Evolutionary conservation across 164 flowering plant genomes (phyloP).

Genomic region (Chimonanthus praecox): DNA sequence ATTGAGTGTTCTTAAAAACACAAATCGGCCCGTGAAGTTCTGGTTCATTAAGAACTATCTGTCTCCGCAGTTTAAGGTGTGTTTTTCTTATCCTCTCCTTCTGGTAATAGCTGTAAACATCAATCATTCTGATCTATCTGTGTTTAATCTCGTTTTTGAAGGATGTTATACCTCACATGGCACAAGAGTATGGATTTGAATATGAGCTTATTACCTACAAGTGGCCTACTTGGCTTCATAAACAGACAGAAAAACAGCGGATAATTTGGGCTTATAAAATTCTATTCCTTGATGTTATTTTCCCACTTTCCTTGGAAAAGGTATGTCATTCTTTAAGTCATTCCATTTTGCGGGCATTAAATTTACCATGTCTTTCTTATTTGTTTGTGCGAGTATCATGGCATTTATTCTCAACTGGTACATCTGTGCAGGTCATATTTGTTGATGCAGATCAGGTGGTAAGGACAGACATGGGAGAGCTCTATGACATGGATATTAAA

Average conservation of each 20-base stretch:
- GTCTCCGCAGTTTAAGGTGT: slow-evolving; percentile 95
- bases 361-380: not conserved
- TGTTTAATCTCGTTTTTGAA: slow-evolving; percentile 20
- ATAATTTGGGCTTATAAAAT: slow-evolving; percentile 99
- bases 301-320: slow-evolving; percentile 95
- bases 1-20: slow-evolving; percentile 84
- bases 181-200: slow-evolving; percentile 83
- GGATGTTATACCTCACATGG: slow-evolving; percentile 98
- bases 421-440: slow-evolving; percentile 78
- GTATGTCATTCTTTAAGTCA: slow-evolving; percentile 21
- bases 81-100: not conserved
- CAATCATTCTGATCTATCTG: not conserved
- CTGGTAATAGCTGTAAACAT: not conserved
- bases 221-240: slow-evolving; percentile 99
- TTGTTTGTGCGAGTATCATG: not conserved
- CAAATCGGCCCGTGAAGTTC: slow-evolving; percentile 87
- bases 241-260: slow-evolving; percentile 95
- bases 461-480: slow-evolving; percentile 96
- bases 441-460: slow-evolving; percentile 98
- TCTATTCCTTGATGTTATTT: slow-evolving; percentile 94
- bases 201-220: slow-evolving; percentile 92
- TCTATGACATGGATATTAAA: slow-evolving; percentile 92
- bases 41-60: slow-evolving; percentile 99
- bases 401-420: not conserved
- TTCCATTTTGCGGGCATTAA: not conserved